phyloP scores from a whole-genome alignment of 805 yeast species.

The Zygosaccharomyces lentus region DNA sequence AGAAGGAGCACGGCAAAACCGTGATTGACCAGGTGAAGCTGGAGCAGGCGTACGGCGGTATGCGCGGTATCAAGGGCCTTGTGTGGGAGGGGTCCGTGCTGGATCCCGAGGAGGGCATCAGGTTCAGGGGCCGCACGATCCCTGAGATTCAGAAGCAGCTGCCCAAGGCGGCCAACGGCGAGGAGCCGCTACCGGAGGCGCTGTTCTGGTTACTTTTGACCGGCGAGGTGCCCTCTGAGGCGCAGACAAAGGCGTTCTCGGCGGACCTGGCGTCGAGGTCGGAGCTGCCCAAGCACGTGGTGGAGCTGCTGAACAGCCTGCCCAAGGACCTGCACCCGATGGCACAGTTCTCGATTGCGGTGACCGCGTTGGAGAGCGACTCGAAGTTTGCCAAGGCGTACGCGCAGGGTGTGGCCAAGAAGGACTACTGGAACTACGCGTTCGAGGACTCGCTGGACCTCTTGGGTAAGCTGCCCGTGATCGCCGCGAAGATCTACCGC shows the following conservation, averaged over 20 bases:
- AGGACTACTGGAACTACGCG: slow-evolving; percentile 79
- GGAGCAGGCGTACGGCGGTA: slow-evolving; percentile 87
- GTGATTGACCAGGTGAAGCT: slow-evolving; percentile 68
- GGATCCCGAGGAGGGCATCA: slow-evolving; percentile 81
- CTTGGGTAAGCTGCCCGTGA: slow-evolving; percentile 75
- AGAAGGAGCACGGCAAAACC: slow-evolving; percentile 80
- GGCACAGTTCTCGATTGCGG: slow-evolving; percentile 85
- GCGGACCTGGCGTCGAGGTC: slow-evolving; percentile 78
- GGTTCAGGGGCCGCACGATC: slow-evolving; percentile 80
- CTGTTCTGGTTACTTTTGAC: slow-evolving; percentile 78
- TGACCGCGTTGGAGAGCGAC: slow-evolving; percentile 76
- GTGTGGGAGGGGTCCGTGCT: slow-evolving; percentile 88
- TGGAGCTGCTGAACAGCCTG: slow-evolving; percentile 63
- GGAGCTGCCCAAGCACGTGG: slow-evolving; percentile 72
- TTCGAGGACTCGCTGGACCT: slow-evolving; percentile 77
- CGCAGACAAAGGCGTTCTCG: slow-evolving; percentile 66
- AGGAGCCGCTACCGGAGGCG: slow-evolving; percentile 74
- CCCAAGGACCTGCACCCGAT: slow-evolving; percentile 80
- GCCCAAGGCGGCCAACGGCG: slow-evolving; percentile 70
- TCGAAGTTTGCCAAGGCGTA: slow-evolving; percentile 82
- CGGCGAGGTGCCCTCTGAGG: slow-evolving; percentile 74
- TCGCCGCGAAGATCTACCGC: slow-evolving; percentile 80
- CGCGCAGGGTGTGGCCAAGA: slow-evolving; percentile 76
- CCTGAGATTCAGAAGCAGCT: slow-evolving; percentile 71
- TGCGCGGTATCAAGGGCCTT: slow-evolving; percentile 81